A percentile compares a stretch with the other conserved stretches of the same genome.
Evolutionary conservation across 1,284 basidiomycete species (phyloP).

Genomic region (Pholiota adiposa): DNA sequence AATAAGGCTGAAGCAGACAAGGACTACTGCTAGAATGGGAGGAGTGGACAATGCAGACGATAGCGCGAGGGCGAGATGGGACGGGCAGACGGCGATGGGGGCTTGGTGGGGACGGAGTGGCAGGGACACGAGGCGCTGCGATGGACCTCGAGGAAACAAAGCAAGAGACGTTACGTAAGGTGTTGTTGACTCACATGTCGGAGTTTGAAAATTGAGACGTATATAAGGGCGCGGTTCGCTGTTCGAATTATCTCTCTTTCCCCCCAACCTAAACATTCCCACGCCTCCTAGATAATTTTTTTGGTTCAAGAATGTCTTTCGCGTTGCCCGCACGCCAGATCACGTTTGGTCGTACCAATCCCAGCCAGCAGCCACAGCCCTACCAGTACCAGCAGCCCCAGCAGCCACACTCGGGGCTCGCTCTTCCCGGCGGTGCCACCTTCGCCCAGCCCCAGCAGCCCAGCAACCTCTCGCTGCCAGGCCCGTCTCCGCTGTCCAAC

Average conservation of each 20-base stretch:
- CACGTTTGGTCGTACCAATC: constrained; percentile 70
- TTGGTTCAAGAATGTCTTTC: constrained; percentile 60
- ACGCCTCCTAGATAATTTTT: constrained; percentile 37
- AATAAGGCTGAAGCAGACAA: constrained; percentile 8
- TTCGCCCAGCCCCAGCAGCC: constrained; percentile 36
- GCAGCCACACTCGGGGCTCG: constrained; percentile 48
- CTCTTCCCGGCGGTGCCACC: constrained; percentile 45
- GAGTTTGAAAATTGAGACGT: constrained; percentile 43
- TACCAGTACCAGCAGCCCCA: constrained; percentile 49
- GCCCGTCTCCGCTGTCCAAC: constrained; percentile 50
- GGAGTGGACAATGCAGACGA: neutral
- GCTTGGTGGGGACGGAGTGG: neutral
- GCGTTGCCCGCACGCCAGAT: constrained; percentile 77
- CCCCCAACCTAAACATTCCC: constrained; percentile 42
- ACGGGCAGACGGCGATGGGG: neutral
- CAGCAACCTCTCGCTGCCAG: constrained; percentile 50
- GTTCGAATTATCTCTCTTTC: constrained; percentile 31
- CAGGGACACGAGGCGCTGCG: constrained; percentile 11
- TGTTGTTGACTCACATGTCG: constrained; percentile 37
- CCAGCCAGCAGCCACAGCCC: constrained; percentile 42
- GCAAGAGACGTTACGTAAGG: constrained; percentile 44
- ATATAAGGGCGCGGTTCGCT: constrained; percentile 42
- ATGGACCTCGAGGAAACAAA: constrained; percentile 29
- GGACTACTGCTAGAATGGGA: neutral
- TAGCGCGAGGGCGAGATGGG: neutral